These are phyloP conservation scores for Phyllosticta citriasiana DNA, from an alignment of 2,329 filamentous ascomycete genomes.

Conservation along the genomic window DNA sequence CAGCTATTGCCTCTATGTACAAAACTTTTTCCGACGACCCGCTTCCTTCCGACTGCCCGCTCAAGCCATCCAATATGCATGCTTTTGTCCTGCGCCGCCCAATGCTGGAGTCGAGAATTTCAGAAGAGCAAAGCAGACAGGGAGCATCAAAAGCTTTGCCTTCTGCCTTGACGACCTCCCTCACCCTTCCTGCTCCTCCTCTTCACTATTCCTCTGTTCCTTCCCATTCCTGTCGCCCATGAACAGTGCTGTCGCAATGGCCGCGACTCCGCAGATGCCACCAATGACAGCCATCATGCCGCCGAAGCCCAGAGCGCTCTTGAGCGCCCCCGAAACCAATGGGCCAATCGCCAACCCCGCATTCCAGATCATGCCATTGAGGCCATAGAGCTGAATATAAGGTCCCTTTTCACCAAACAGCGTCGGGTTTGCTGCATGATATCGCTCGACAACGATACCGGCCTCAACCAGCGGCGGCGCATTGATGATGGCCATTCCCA, in stretches of 20 bases:
- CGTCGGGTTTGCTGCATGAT: conserved; percentile 44
- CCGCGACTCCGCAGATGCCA: conserved; percentile 33
- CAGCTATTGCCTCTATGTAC: no score
- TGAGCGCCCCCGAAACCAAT: conserved; percentile 43
- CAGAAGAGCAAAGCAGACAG: no score
- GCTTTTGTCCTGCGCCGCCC: no score
- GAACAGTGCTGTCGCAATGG: conserved; percentile 16
- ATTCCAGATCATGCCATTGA: conserved; percentile 55
- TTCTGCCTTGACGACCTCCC: not conserved
- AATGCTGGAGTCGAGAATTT: no score
- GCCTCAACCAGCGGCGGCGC: conserved; percentile 49
- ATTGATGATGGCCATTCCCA: conserved; percentile 45
- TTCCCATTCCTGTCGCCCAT: conserved; percentile 1
- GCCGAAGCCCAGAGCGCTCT: conserved; percentile 44
- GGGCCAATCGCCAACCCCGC: conserved; percentile 51
- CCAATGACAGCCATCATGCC: conserved; percentile 48
- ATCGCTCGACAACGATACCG: conserved; percentile 45
- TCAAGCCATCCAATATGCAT: no score
- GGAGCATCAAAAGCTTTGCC: no score
- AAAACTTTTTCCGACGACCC: no score
- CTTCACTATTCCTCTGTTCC: not conserved
- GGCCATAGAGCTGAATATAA: conserved; percentile 55
- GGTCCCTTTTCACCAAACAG: conserved; percentile 48
- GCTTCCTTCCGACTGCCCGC: no score
- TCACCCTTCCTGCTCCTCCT: not conserved